Conservation (phyloP, 73 alveolate genomes). For the Uronychia binucleata region DNA sequence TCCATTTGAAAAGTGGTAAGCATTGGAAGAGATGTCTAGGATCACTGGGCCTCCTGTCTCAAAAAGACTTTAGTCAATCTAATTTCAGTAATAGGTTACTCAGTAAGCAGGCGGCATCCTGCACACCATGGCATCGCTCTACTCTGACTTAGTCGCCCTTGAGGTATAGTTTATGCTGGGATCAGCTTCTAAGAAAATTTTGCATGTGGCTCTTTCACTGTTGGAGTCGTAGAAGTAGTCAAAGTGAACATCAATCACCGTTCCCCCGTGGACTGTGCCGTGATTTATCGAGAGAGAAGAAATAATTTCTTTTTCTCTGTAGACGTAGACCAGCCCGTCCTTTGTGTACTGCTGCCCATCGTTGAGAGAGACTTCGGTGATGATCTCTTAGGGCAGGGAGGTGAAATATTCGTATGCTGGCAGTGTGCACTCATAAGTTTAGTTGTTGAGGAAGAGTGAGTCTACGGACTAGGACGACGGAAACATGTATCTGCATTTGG, state of each 20-base stretch:
- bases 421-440: conserved; percentile 18
- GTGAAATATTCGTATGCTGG: conserved; percentile 11
- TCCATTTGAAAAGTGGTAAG: conserved; percentile 15
- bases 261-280: conserved; percentile 48
- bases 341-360: conserved; percentile 35
- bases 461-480: not conserved
- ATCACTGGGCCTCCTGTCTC: conserved; percentile 25
- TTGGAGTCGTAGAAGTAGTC: conserved; percentile 14
- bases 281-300: conserved; percentile 8
- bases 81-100: not conserved
- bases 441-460: conserved; percentile 20
- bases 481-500: conserved; percentile 9
- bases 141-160: not conserved
- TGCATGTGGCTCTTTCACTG: conserved; percentile 30
- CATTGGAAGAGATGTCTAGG: conserved; percentile 14
- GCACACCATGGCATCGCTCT: conserved; percentile 19
- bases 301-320: conserved; percentile 34
- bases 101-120: conserved; percentile 32
- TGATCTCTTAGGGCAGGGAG: conserved; percentile 8
- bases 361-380: conserved; percentile 27
- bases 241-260: conserved; percentile 18
- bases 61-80: not conserved
- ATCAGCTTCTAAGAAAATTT: conserved; percentile 7
- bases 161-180: not conserved
- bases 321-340: conserved; percentile 7